Evolutionary conservation across 1,284 basidiomycete genomes (phyloP), one percentile per base, ranked within the genome.

Genomic region (Microbotryum scabiosae): DNA sequence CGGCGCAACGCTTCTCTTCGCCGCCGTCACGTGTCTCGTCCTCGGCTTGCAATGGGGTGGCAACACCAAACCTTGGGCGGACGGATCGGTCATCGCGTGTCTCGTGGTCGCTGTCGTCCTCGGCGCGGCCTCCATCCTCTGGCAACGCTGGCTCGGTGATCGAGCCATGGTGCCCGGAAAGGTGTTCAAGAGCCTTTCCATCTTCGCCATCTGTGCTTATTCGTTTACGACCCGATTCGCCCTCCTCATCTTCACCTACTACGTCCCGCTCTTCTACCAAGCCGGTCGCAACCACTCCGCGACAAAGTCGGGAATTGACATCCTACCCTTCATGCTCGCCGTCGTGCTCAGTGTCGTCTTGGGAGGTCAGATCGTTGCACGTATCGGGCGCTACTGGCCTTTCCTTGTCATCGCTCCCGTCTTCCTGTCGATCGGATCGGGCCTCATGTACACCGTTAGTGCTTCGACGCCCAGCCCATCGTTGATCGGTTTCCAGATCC

Each of bases 401-500:
- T 78, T 76, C 69, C 69, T 79, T 53, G 57, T 71, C 25, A 48
- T 58, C 43, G 68, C 75, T 21, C 69, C 77, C 62, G 30, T 74
- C 62, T 54, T 79, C 53, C 64, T 75, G 16, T 73, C 63, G 1
- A 69, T 78, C 63, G 80, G 79, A 21, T 74, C 75, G 8, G 79
- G 78, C 16, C 73, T 81, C 5, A 70, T 81, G 16, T 80, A 76
- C 74, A 79, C 79, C 10, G 62, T 79, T 61, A 65, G 71, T 51
- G 67, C 70, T 5, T 23, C 64, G 41, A 78, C 77, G 0, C 58
- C 73, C 8, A 72, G 69, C 52, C 69, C 74, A 51, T 73, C 73
- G 44, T 65, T 80, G 36, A 76, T 79, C 56, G 79, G 79, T 0
- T 80, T 72, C 72, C 78, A 79, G 69, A 77, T 80, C 71, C 70